Base-by-base conservation (phyloP, 2,329 filamentous ascomycete genomes). In the Paraconiothyrium sp. region DNA sequence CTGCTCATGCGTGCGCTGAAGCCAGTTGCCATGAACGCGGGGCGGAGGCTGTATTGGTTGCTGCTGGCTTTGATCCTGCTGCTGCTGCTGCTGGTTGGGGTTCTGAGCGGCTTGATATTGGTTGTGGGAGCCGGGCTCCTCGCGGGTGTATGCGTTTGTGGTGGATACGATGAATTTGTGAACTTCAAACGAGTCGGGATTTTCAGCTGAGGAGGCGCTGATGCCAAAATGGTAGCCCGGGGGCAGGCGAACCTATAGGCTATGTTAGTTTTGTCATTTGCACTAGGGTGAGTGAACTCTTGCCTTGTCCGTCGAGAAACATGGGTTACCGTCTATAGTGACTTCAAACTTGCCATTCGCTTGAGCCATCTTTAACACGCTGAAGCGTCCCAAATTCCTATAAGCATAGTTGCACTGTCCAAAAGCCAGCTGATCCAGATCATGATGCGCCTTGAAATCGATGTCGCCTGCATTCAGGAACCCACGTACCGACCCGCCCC, bases 101-200 rank as follows among this genome's bases (percentile, higher is more conserved):
- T 69, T 62, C 32, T 69, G 58, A 16, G 72, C 78, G 71, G 62
- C 77, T 72, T 51, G 77, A 70, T 72, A 72, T 27, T 72, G 69
- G 49, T 73, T 65, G 27, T 67, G 71, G 67, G 62, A 58, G 64
- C 68, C 65, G 57, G 71, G 71, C 70, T 81, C 71, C 61, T 78
- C 73, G 51, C 72, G 69, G 11, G 75, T 73, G 65, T 75, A 59
- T 1, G 76, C 65, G 61, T 76, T 77, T n/a, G 76, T 80, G 63
- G 71, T 89, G 73, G 89, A 88, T 55, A 95, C 87, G 39, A 91
- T 85, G 75, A 98, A 86, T 77, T 94, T 96, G 84, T 94, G 95
- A 67, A 97, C 79, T 80, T 99, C 95, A 73, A 97, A 97, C 5
- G 93, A 97, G 80, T 99, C 95, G 0, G 95, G 93, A 71, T 89